Evolutionary conservation across 257 asterid species (phyloP), one percentile per base, ranked within the genome.

Genomic region (Jasminum sambac): DNA sequence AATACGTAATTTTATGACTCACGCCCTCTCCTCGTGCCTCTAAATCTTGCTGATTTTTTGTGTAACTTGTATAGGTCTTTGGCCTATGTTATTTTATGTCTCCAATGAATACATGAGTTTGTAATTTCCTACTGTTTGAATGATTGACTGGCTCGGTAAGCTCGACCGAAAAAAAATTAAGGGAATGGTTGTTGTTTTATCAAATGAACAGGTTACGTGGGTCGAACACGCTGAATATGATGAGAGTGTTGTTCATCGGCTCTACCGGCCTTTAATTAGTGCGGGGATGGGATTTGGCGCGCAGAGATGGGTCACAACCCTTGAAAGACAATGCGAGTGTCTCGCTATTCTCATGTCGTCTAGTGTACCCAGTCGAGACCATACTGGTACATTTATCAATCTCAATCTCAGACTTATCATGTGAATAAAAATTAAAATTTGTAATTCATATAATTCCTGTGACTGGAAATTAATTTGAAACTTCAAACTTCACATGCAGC

Each of bases 241-340:
- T n/a, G 96, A 94, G 68, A 78, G 82, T 1, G 68, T 43, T 0
- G 81, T 91, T 36, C 99, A 94, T 84, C 88, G 87, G 64, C 85
- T 89, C 63, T 94, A 89, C 70, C 90, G 92, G 26, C 78, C 91
- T 12, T 23, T 85, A 62, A 71, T 94, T 50, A 68, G 80, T 3
- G 76, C 95, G 1, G 96, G 99, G 8, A 83, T 95, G 91, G 99
- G 96, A 8, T 95, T 95, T 44, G 98, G 99, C 3, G 94, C 97
- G 0, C 93, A 79, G 19, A 41, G 97, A 26, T 94, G 99, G 99
- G 63, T 94, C 0, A 91, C 98, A 60, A 88, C 96, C 48, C 95
- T 94, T 63, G 96, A 91, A 76, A 79, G 97, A 5, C 98, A 91
- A 63, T 85, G 90, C 78, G 96, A 91, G 78, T 91, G 96, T 59